Evolutionary conservation across 306 rosid genomes (phyloP).

Genomic region (Trifolium repens): DNA sequence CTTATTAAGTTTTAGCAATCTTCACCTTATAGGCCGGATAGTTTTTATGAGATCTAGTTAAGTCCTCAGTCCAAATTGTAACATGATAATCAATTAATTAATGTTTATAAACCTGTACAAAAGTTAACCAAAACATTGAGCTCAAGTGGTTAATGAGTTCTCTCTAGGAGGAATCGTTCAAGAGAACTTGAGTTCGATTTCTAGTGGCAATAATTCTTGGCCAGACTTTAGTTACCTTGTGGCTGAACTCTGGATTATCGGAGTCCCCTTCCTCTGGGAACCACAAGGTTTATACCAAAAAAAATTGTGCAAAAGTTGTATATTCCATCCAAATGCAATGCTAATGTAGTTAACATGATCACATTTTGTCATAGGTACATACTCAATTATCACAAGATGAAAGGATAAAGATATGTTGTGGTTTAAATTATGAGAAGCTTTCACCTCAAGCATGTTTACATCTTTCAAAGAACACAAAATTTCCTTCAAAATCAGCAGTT

Average conservation of each 20-base stretch:
- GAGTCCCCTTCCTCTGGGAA: no score
- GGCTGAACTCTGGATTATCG: no score
- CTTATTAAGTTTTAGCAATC: background rate
- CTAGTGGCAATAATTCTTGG: no score
- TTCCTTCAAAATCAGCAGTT: constrained; percentile 71
- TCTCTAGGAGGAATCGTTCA: no score
- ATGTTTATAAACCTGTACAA: background rate
- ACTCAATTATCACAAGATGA: constrained; percentile 78
- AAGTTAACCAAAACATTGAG: background rate
- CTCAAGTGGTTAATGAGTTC: no score
- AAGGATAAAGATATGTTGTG: constrained; percentile 69
- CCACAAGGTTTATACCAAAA: no score
- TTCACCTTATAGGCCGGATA: background rate
- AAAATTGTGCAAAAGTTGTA: background rate
- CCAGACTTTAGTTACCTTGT: no score
- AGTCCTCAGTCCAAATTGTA: background rate
- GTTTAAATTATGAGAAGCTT: constrained; percentile 76
- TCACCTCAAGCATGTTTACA: constrained; percentile 66
- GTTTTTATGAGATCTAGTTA: background rate
- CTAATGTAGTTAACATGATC: constrained; percentile 36
- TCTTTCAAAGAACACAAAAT: constrained; percentile 68
- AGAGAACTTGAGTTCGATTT: no score
- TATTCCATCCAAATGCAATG: constrained; percentile 3
- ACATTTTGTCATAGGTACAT: constrained; percentile 65
- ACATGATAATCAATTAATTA: background rate